Base-by-base conservation (phyloP, 331 rosid genomes). In the Prunus yedoensis region DNA sequence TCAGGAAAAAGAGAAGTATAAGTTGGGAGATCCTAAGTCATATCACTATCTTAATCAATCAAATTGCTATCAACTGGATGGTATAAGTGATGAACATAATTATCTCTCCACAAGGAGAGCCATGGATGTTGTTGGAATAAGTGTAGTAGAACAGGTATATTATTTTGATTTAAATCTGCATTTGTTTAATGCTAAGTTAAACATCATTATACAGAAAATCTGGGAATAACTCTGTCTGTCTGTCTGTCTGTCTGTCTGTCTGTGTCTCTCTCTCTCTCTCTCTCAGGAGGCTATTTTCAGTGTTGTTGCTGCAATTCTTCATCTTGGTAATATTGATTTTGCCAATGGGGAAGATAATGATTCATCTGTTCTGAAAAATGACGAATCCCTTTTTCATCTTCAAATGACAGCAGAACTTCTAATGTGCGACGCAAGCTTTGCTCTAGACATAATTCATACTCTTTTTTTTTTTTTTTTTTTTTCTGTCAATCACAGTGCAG, bases 41-140 rank as follows among this genome's bases (percentile, higher is more conserved):
- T 91, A 89, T 85, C 93, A 91, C 85, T 91, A 93, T 79, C 97
- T 93, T 72, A 93, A 93, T 82, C 98, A 89, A 83, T 93, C 97
- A 77, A 85, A 46, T 85, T 93, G 98, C 86, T 93, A 77, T 77
- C 94, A 93, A 77, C 77, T 93, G 81, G 83, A 17, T 65, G 94
- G 92, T 77, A 85, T 85, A 46, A 81, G 85, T 86, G 97, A 92
- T 80, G 90, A 93, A 74, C 91, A 88, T 64, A 83, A 89, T 69
- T 91, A 91, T 88, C 89, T 91, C 70, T 85, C 89, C 74, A 91
- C 96, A n/a, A 91, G 90, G 78, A 91, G 90, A 83, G 98, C 96
- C 83, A 94, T 94, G 98, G 92, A 78, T 81, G 82, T 94, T 79
- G 96, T 91, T 75, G 98, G 98, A 84, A 94, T 94, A 74, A 85